Conservation (phyloP, 257 asterid species). For the Henckelia pumila region DNA sequence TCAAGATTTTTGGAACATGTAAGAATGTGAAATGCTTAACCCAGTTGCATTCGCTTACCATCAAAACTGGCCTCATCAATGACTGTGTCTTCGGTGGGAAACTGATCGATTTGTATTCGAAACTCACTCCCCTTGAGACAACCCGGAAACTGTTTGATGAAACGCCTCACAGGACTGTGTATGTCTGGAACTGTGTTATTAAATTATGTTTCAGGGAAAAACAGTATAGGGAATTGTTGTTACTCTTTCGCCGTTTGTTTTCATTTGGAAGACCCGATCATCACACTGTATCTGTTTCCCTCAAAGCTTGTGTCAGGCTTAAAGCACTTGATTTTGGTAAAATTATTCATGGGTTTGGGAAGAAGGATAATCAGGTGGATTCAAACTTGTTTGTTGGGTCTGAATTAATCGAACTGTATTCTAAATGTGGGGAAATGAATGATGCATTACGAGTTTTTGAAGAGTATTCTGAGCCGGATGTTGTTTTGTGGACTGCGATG, state of each 20-base stretch:
- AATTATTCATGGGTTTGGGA: constrained; percentile 53
- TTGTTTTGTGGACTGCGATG: constrained; percentile 68
- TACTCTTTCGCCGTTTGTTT: constrained; percentile 39
- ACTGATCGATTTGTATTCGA: constrained; percentile 27
- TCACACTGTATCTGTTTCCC: constrained; percentile 38
- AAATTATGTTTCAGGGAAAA: constrained; percentile 37
- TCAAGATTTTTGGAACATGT: constrained; percentile 46
- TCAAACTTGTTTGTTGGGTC: constrained; percentile 64
- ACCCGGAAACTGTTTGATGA: constrained; percentile 71
- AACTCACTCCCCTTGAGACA: constrained; percentile 19
- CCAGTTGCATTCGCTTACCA: constrained; percentile 43
- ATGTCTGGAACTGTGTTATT: constrained; percentile 44
- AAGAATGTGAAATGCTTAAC: constrained; percentile 31
- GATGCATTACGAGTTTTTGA: constrained; percentile 56
- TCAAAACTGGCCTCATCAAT: constrained; percentile 39
- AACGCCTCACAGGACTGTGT: constrained; percentile 40
- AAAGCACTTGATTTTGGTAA: constrained; percentile 42
- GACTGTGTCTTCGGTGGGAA: constrained; percentile 33
- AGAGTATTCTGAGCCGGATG: constrained; percentile 58
- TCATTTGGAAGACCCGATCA: constrained; percentile 40
- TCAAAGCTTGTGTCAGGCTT: constrained; percentile 66
- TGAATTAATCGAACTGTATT: constrained; percentile 53
- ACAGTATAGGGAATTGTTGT: constrained; percentile 38
- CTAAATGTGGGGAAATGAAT: constrained; percentile 59
- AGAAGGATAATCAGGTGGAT: constrained; percentile 37